A percentile compares a stretch with the other conserved stretches of the same genome.
phyloP scores from a whole-genome alignment of 768 basidiomycete species.

The Lentinula aciculospora region DNA sequence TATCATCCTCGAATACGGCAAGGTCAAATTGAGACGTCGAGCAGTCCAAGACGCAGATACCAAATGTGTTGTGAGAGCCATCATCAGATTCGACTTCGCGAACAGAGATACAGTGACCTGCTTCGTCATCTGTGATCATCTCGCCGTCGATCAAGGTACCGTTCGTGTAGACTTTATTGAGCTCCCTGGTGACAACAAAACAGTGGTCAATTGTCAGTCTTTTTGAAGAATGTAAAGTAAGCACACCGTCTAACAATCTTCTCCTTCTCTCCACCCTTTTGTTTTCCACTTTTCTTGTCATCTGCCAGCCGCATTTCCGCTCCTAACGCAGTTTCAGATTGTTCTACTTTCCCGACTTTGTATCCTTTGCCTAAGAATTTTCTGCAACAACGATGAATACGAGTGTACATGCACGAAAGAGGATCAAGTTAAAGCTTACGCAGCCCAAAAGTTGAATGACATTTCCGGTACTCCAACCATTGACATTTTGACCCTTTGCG shows the following conservation, averaged over 20 bases:
- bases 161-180: conserved; percentile 94
- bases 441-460: conserved; percentile 90
- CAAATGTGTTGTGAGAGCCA: conserved; percentile 55
- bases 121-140: conserved; percentile 87
- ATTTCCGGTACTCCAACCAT: conserved; percentile 99
- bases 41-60: conserved; percentile 89
- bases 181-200: conserved; percentile 45
- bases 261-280: conserved; percentile 58
- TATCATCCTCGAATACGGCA: conserved; percentile 86
- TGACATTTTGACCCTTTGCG: conserved; percentile 94
- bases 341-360: conserved; percentile 95
- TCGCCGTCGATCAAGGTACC: conserved; percentile 92
- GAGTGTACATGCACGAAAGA: conserved; percentile 1
- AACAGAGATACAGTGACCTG: conserved; percentile 91
- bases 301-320: conserved; percentile 92
- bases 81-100: conserved; percentile 54
- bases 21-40: conserved; percentile 94
- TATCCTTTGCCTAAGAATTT: conserved; percentile 88
- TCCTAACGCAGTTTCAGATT: conserved; percentile 94
- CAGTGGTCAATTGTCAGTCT: background rate
- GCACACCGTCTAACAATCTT: conserved; percentile 83
- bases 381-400: conserved; percentile 23
- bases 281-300: conserved; percentile 54
- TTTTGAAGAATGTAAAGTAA: background rate
- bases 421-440: conserved; percentile 41